A percentile compares a stretch with the other conserved stretches of the same genome.
phyloP scores from a whole-genome alignment of 768 basidiomycete species.

The Boletus rubescentipes region DNA sequence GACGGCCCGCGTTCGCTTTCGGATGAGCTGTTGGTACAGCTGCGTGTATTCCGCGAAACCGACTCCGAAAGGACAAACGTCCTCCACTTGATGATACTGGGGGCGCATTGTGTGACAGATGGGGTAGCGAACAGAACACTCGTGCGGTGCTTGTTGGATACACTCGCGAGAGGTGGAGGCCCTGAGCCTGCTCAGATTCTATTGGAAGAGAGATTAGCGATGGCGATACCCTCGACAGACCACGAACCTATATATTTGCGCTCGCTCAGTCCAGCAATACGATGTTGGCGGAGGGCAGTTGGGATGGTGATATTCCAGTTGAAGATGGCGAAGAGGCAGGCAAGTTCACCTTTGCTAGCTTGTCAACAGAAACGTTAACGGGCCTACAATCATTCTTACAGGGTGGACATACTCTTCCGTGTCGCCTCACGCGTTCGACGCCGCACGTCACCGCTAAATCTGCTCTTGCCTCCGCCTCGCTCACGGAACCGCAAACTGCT shows the following conservation, averaged over 20 bases:
- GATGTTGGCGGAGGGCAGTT: conserved; percentile 47
- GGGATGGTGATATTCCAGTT: conserved; percentile 37
- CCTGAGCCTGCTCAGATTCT: conserved; percentile 15
- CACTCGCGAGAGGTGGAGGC: conserved; percentile 25
- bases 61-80: conserved; percentile 30
- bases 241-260: conserved; percentile 32
- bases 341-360: conserved; percentile 18
- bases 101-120: conserved; percentile 52
- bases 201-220: conserved; percentile 40
- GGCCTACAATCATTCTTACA: conserved; percentile 18
- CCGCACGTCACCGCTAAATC: conserved; percentile 38
- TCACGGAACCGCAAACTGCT: conserved; percentile 32
- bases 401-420: conserved; percentile 60
- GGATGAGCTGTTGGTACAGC: conserved; percentile 39
- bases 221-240: conserved; percentile 40
- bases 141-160: conserved; percentile 46
- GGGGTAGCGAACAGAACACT: conserved; percentile 44
- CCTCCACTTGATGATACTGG: conserved; percentile 43
- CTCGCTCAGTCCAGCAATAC: conserved; percentile 35
- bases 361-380: not conserved
- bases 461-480: conserved; percentile 15
- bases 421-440: conserved; percentile 38
- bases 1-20: conserved; percentile 41
- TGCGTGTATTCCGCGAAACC: conserved; percentile 41
- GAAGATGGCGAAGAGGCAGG: conserved; percentile 37